These are phyloP conservation scores for Podosphaera fusca DNA, from an alignment of 2,329 filamentous ascomycete species.

Conservation along the genomic window DNA sequence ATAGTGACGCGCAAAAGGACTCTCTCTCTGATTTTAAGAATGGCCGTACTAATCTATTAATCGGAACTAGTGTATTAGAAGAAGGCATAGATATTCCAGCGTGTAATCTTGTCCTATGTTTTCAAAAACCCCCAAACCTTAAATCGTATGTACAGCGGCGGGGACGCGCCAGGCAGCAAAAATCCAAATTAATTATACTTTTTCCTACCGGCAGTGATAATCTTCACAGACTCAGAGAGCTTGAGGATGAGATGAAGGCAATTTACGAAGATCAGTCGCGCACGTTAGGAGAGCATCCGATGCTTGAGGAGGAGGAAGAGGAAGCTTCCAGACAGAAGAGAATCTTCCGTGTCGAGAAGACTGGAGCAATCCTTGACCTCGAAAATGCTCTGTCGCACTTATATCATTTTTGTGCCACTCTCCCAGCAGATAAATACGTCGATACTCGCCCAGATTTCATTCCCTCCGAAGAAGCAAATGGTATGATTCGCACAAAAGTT, in stretches of 20 bases:
- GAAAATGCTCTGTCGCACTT: conserved; percentile 56
- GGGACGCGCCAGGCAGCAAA: conserved; percentile 36
- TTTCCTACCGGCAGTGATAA: conserved; percentile 20
- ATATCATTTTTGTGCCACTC: conserved; percentile 51
- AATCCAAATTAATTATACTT: conserved; percentile 27
- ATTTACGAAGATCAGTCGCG: conserved; percentile 17
- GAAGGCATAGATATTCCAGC: conserved; percentile 44
- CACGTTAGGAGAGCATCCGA: conserved; percentile 6
- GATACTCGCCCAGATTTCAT: conserved; percentile 45
- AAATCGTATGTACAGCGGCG: conserved; percentile 43
- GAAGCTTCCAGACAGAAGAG: conserved; percentile 15
- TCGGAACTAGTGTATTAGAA: conserved; percentile 36
- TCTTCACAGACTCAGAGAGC: conserved; percentile 31
- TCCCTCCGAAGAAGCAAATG: conserved; percentile 20
- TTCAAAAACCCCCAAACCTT: conserved; percentile 34
- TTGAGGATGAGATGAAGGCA: conserved; percentile 49
- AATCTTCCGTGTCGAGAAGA: conserved; percentile 20
- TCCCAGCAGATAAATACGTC: conserved; percentile 31
- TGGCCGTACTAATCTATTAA: conserved; percentile 29
- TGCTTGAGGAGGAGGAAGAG: conserved; percentile 9
- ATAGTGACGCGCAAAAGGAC: conserved; percentile 16
- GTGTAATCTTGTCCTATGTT: conserved; percentile 42
- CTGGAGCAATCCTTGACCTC: conserved; percentile 44
- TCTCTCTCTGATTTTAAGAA: conserved; percentile 27
- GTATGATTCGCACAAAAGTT: conserved; percentile 32